These are phyloP conservation scores for Fusarium odoratissimum DNA, from an alignment of 2,329 filamentous ascomycete species.

Conservation along the genomic window DNA sequence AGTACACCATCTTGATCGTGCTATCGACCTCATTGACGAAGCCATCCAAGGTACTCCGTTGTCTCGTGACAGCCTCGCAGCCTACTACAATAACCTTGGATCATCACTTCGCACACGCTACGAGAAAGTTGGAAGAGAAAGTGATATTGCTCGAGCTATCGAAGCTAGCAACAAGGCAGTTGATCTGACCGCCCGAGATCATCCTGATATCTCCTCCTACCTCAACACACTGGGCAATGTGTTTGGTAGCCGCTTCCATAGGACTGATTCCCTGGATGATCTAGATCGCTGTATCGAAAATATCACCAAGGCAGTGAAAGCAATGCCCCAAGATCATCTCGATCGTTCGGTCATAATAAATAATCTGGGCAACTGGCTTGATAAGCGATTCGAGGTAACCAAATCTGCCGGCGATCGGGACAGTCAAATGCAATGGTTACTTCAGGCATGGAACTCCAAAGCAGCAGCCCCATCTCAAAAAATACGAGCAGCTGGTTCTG, in stretches of 20 bases:
- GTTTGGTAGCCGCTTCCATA: background rate
- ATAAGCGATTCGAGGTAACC: background rate
- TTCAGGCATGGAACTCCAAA: background rate
- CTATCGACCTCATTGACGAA: background rate
- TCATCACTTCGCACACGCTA: background rate
- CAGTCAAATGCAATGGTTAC: background rate
- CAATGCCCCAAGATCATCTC: background rate
- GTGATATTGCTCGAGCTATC: background rate
- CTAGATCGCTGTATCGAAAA: background rate
- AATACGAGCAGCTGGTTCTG: background rate
- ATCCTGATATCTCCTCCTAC: background rate
- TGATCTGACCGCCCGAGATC: background rate
- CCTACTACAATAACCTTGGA: background rate
- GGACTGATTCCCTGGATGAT: background rate
- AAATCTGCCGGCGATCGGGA: accelerated
- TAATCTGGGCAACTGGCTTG: background rate
- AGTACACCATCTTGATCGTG: accelerated
- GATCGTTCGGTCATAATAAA: background rate
- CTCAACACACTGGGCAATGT: background rate
- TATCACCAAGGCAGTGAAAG: background rate
- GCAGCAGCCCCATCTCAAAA: accelerated
- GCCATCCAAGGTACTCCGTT: accelerated
- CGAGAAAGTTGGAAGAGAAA: background rate
- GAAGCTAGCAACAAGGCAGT: background rate
- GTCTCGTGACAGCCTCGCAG: accelerated